Base-by-base conservation (phyloP, 116 monocot species). In the Phalaenopsis hybrid region DNA sequence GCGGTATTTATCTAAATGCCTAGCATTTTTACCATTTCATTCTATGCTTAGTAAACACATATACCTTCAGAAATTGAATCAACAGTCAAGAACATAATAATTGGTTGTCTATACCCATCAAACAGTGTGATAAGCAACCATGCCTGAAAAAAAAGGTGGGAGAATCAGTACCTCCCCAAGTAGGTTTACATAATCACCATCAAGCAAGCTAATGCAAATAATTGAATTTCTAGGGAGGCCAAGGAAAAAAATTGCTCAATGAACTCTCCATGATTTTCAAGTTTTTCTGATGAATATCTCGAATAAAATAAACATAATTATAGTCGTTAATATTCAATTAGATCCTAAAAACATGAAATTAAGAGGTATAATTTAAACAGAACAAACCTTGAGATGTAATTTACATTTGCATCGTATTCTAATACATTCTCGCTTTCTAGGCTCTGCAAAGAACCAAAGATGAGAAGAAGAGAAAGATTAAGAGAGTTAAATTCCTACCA, bases 91-190 rank as follows among this genome's bases (percentile, higher is more conserved):
- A 98, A 87, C 88, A 98, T 87, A 13, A 77, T 69, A 74, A 90
- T 82, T 31, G 98, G 95, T 81, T 89, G 85, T 21, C 73, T 79
- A 25, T 61, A 82, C 43, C 84, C 77, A 85, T 88, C 50, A 6
- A 95, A 74, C 57, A 89, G 88, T 77, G 95, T 90, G 34, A 95
- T 78, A 51, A 95, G 70, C 84, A 98, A 82, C 98, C 98, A 95
- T 74, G 92, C 88, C 55, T 92, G 92, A 20, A 87, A 80, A 28
- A 51, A 84, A 86, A 5, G 90, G 86, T 75, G 89, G 82, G 51
- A 88, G 88, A 86, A 87, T 83, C 49, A 88, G 74, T 44, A 88
- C 61, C 88, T 93, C 90, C 52, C 84, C 89, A 50, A 95, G 77
- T 51, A 92, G 57, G 75, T 83, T 82, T 6, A 76, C 89, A 84